phyloP scores from a whole-genome alignment of 805 yeast genomes.

The Candida coleopterorum region DNA sequence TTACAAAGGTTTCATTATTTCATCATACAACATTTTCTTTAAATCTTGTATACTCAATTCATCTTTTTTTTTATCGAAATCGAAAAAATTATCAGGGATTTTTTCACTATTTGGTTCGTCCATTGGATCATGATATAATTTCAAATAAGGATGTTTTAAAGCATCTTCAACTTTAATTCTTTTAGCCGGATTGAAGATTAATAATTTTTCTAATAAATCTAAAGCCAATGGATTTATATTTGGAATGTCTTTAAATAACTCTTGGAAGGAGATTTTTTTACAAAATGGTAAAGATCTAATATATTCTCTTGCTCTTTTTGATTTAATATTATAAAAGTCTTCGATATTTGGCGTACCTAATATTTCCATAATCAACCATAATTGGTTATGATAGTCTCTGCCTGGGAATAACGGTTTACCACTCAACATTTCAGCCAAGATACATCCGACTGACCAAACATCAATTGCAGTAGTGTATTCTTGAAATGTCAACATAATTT shows the following conservation, averaged over 20 bases:
- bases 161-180: slow-evolving; percentile 76
- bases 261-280: slow-evolving; percentile 53
- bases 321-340: slow-evolving; percentile 69
- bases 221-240: slow-evolving; percentile 38
- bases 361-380: slow-evolving; percentile 76
- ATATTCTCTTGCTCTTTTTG: slow-evolving; percentile 84
- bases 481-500: slow-evolving; percentile 91
- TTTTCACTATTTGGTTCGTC: slow-evolving; percentile 88
- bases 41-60: slow-evolving; percentile 71
- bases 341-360: slow-evolving; percentile 85
- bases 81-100: slow-evolving; percentile 82
- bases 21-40: slow-evolving; percentile 72
- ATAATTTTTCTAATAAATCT: slow-evolving; percentile 61
- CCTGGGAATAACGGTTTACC: slow-evolving; percentile 93
- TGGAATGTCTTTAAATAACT: slow-evolving; percentile 39
- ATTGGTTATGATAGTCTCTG: slow-evolving; percentile 86
- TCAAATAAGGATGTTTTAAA: slow-evolving; percentile 78
- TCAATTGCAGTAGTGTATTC: slow-evolving; percentile 94
- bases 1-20: slow-evolving; percentile 59
- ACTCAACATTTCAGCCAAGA: slow-evolving; percentile 81
- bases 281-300: slow-evolving; percentile 72
- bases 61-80: slow-evolving; percentile 81
- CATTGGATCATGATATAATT: slow-evolving; percentile 87
- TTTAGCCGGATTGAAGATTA: slow-evolving; percentile 66
- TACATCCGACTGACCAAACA: slow-evolving; percentile 96